These are phyloP conservation scores for Mycena polygramma DNA, from an alignment of 768 basidiomycete species.

Conservation along the genomic window DNA sequence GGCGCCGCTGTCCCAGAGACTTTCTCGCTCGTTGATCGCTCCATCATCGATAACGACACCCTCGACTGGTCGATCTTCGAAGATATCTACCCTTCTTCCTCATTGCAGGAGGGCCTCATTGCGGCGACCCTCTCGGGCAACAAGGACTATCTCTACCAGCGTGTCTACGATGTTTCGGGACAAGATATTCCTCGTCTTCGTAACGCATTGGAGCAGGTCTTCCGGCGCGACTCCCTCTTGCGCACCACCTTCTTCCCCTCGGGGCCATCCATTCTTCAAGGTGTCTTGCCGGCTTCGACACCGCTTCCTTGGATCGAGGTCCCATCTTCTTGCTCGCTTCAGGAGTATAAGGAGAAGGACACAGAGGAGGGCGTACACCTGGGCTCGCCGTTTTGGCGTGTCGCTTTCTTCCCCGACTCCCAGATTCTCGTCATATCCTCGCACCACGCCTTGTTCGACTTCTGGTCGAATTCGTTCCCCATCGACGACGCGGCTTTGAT, in stretches of 20 bases:
- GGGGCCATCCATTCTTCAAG: background rate
- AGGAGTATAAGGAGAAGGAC: background rate
- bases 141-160: slow-evolving; percentile 1
- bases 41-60: background rate
- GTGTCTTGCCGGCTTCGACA: background rate
- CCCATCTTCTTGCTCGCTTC: background rate
- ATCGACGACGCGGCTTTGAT: slow-evolving; percentile 1
- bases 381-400: slow-evolving; percentile 1
- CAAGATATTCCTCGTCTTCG: background rate
- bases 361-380: background rate
- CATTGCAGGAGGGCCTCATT: slow-evolving; percentile 2
- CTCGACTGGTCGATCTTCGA: background rate
- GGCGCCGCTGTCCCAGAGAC: background rate
- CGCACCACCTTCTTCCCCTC: slow-evolving; percentile 6
- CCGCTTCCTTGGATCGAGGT: slow-evolving; percentile 1
- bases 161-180: background rate
- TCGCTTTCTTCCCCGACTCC: background rate
- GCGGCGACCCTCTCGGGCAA: background rate
- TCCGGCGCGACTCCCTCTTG: background rate
- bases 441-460: slow-evolving; percentile 1
- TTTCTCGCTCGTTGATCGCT: background rate
- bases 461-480: background rate
- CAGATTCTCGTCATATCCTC: slow-evolving; percentile 6
- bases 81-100: background rate
- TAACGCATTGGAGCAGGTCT: background rate